These are phyloP conservation scores for Trichoderma asperellum DNA, from an alignment of 2,329 filamentous ascomycete genomes.

Conservation along the genomic window DNA sequence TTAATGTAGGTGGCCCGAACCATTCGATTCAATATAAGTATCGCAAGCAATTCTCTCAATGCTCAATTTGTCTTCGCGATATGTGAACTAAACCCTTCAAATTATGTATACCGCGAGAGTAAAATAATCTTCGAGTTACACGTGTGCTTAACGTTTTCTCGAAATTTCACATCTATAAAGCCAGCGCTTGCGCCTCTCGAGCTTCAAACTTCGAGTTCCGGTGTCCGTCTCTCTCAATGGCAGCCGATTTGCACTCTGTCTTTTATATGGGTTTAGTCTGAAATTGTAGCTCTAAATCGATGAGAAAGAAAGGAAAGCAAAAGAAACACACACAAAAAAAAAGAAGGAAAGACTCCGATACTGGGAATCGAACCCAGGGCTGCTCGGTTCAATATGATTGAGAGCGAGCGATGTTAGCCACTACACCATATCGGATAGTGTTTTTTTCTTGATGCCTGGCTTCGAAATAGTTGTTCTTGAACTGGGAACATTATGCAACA, in stretches of 20 bases:
- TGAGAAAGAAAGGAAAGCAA: background rate
- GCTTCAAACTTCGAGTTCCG: no score
- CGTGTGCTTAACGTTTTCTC: no score
- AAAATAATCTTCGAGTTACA: no score
- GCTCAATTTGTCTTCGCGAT: no score
- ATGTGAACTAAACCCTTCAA: no score
- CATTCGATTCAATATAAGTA: no score
- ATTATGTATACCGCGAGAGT: no score
- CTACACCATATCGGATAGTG: slow-evolving; percentile 42
- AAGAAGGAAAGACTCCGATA: slow-evolving; percentile 35
- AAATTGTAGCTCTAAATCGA: background rate
- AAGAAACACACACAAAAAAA: background rate
- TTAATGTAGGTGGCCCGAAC: no score
- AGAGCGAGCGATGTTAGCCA: slow-evolving; percentile 45
- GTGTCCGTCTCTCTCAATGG: background rate
- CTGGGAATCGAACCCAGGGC: slow-evolving; percentile 44
- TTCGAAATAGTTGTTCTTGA: background rate
- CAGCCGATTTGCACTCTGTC: background rate
- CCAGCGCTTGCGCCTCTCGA: background rate
- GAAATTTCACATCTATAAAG: no score
- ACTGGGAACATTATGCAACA: no score
- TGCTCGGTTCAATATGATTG: slow-evolving; percentile 36
- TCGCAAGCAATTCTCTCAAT: no score
- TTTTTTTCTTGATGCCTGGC: background rate
- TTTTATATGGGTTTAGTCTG: background rate